These are phyloP conservation scores for Cladophialophora immunda DNA, from an alignment of 2,329 filamentous ascomycete species.

Conservation along the genomic window DNA sequence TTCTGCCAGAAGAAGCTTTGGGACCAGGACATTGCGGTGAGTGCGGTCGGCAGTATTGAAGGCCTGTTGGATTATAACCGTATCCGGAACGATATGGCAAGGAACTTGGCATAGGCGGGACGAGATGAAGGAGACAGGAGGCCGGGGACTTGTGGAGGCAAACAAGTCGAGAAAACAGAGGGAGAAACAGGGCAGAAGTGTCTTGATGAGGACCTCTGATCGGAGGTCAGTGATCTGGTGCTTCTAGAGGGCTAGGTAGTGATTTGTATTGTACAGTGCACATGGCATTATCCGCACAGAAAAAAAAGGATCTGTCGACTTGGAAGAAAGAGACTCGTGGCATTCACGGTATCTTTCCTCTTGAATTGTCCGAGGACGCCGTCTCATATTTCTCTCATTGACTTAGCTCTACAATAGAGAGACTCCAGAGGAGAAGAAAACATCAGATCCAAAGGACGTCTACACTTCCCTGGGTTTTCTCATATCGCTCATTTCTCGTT, in stretches of 20 bases:
- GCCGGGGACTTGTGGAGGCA: not conserved
- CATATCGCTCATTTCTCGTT: not conserved
- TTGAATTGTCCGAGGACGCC: not conserved
- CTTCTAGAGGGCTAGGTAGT: slow-evolving; percentile 5
- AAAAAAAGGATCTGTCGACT: slow-evolving; percentile 3
- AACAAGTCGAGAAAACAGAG: not conserved
- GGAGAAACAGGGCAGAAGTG: slow-evolving; percentile 8
- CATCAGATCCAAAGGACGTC: not conserved
- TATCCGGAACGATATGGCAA: slow-evolving; percentile 82
- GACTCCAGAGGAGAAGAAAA: not conserved
- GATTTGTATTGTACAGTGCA: slow-evolving; percentile 22
- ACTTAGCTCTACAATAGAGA: not conserved
- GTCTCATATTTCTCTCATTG: not conserved
- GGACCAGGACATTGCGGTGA: slow-evolving; percentile 96
- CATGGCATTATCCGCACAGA: slow-evolving; percentile 7
- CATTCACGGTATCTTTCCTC: not conserved
- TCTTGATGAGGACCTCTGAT: not conserved
- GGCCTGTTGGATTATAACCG: slow-evolving; percentile 67
- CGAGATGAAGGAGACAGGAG: not conserved
- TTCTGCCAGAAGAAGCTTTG: slow-evolving; percentile 95
- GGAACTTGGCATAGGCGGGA: slow-evolving; percentile 63
- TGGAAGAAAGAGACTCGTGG: not conserved
- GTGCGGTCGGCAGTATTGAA: slow-evolving; percentile 92
- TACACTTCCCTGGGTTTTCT: not conserved
- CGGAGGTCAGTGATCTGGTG: not conserved